Evolutionary conservation across 1,139 yeast genomes (phyloP).

Genomic region (Nakaseomyces kungkrabaensis): DNA sequence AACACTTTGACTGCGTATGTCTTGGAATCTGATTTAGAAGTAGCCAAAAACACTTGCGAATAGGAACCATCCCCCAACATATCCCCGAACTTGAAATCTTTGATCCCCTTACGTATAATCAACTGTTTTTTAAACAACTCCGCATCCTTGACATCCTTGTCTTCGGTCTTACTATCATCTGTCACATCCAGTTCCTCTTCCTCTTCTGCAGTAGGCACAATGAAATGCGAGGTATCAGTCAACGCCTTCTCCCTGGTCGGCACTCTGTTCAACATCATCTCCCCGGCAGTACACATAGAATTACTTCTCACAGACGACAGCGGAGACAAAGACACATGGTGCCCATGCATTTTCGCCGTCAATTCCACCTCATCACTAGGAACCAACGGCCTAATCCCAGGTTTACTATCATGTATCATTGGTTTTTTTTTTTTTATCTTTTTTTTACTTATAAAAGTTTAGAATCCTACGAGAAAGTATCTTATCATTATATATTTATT

Average conservation of each 20-base stretch:
- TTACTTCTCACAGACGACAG: neutral
- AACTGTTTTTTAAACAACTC: conserved; percentile 27
- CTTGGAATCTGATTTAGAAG: conserved; percentile 40
- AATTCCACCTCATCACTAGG: conserved; percentile 14
- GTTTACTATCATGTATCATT: neutral
- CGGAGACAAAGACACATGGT: neutral
- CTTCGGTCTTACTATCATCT: conserved; percentile 7
- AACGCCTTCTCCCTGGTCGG: conserved; percentile 14
- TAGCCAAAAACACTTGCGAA: conserved; percentile 60
- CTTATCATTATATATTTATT: no score
- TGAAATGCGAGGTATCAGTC: conserved; percentile 16
- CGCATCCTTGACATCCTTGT: conserved; percentile 22
- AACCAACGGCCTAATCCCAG: conserved; percentile 12
- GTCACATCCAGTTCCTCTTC: conserved; percentile 9
- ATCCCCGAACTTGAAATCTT: conserved; percentile 60
- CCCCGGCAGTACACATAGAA: neutral
- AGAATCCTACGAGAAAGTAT: no score
- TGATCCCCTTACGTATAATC: conserved; percentile 42
- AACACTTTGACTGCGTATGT: conserved; percentile 63
- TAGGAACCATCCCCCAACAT: conserved; percentile 71
- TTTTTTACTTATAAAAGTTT: no score
- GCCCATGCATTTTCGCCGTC: conserved; percentile 7
- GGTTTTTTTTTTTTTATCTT: neutral
- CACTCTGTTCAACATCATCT: neutral
- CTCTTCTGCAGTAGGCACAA: conserved; percentile 7